Base-by-base conservation (phyloP, 2,329 filamentous ascomycete genomes). In the Fonsecaea nubica region DNA sequence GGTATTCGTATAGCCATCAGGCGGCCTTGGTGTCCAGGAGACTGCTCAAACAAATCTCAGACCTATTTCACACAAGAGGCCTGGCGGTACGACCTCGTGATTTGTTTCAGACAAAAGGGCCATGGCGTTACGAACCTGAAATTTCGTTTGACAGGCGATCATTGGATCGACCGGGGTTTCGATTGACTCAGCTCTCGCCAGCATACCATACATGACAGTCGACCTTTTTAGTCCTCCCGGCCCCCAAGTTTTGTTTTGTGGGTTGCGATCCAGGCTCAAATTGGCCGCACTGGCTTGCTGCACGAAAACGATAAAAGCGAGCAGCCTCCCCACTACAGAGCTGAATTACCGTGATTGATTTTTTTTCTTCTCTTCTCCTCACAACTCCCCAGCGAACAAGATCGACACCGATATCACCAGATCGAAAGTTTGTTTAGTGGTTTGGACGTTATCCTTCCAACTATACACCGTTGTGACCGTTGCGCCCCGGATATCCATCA, bases 221-320 rank as follows among this genome's bases (percentile, higher is more conserved):
- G 25, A 45, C 42, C 48, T 30, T 32, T 61, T 61, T 61, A 33
- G 58, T 40, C 25, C 35, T 10, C 18, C 42, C 36, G 58, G 58
- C 63, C 63, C 63, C 63, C 57, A 65, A 56, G 32, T 36, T 55
- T 48, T 58, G 52, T 50, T 52, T 65, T 61, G 63, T 62, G 63
- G 63, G 57, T 64, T 58, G 62, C 58, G 52, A 36, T 38, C 58
- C 58, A 54, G 58, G 33, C 58, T 61, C 45, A 61, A 32, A 61
- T 45, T 54, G 58, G 52, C 33, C 30, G 54, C 35, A 35, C 50
- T 35, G 55, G 54, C 62, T 50, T 60, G 55, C 63, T 45, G 57
- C 63, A 63, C 59, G n/a, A 30, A 60, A 42, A 42, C 33, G 48
- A 69, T 69, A 69, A 69, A 69, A 61, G 63, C 60, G 58, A 57